Base-by-base conservation (phyloP, 2,329 filamentous ascomycete genomes). In the Orbilia ellipsospora region DNA sequence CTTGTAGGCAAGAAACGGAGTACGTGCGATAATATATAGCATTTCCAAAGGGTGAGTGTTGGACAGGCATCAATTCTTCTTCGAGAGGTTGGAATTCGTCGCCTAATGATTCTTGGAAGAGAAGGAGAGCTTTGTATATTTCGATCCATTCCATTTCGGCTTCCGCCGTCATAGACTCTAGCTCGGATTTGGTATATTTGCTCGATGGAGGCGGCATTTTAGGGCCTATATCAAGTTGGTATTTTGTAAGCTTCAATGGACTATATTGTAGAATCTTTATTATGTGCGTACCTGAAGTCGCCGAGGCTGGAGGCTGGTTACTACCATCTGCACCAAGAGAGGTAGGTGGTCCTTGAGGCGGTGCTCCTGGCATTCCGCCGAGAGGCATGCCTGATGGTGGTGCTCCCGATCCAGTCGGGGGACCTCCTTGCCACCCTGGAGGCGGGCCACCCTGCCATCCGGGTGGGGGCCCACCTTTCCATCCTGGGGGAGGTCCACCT, bases 1-100 rank as follows among this genome's bases (percentile, higher is more conserved):
- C 89, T 92, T 93, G 97, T 20, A 97, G 86, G 40, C 92, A 90
- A 1, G 92, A 92, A 77, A 98, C 91, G n/a, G 90, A 90, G 81
- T 93, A 94, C 1, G 92, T 94, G 31, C 92, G 88, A 81, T 96
- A 97, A 77, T 93, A 89, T 5, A 93, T 83, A 0, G 92, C 90
- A 15, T 68, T 68, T 0, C 95, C 94, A 80, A 97, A 99, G 0
- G 94, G 93, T 0, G 93, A 90, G 15, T 84, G 80, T 56, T 89
- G 85, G 62, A 88, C 82, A 69, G 86, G 85, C 48, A 84, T 85
- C 64, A 89, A 88, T 76, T 95, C 92, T 1, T 89, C 84, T 1
- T 88, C 87, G 18, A 98, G 83, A 0, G 92, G 90, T 76, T 91
- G 87, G 82, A 96, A 98, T 51, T 92, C 89, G 4, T 89, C 85